Evolutionary conservation across 2,329 filamentous ascomycete genomes (phyloP), one percentile per base, ranked within the genome.

Genomic region (Fusarium succisae): DNA sequence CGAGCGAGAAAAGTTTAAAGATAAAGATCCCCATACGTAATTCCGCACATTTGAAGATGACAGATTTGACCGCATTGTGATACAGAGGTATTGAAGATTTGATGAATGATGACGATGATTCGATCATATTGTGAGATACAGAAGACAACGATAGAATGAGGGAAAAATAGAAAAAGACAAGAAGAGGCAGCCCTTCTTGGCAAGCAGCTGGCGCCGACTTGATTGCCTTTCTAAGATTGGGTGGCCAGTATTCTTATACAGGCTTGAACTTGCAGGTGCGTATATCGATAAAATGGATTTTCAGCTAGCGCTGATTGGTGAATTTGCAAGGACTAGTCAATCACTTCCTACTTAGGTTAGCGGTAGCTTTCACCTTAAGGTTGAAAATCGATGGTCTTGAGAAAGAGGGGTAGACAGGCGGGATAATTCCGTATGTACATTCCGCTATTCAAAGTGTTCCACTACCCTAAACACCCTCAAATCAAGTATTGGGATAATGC

Each of bases 61-160:
- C 28, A 0, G 73, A 75, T 22, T 75, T 75, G 28, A 75, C 50
- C 1, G 73, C 73, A 76, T 72, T 75, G 44, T 75, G 73, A 43
- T 69, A 65, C 11, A 75, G 9, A 3, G 73, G 73, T 38, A 75
- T 62, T 5, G 73, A 69, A 1, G 73, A 75, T n/a, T 41, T 41
- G 12, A 75, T 17, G 9, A 76, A 76, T 1, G 32, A 24, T 2
- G 51, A 45, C 1, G 56, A 41, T 9, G 73, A 65, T 28, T 61
- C 56, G 15, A 75, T 62, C 73, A 75, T 75, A 14, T 45, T 50
- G 50, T 37, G 10, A 28, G 8, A 18, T 17, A 9, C 11, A 35
- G 18, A 28, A 12, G 2, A 17, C 5, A 10, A 22, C 8, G 18
- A 9, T 24, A 6, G 6, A 24, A 10, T 37, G 18, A n/a, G 20